These are phyloP conservation scores for Erodium trifolium DNA, from an alignment of 441 rosid genomes.

Conservation along the genomic window DNA sequence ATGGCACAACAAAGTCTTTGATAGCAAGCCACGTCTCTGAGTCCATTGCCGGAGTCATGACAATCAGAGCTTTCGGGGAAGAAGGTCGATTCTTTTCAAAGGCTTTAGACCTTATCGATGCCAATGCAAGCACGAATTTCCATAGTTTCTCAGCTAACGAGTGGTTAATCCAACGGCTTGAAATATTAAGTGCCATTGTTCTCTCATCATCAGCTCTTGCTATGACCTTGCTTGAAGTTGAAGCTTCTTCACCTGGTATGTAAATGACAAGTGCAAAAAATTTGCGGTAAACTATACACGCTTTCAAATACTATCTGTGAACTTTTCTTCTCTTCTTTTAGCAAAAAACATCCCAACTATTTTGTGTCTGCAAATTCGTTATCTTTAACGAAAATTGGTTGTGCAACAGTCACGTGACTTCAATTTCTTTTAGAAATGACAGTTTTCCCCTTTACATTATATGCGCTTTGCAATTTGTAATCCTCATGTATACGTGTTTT, in stretches of 20 bases:
- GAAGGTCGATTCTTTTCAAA: slow-evolving; percentile 74
- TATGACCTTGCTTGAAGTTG: slow-evolving; percentile 84
- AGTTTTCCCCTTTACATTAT: too few species aligned
- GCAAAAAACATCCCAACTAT: too few species aligned
- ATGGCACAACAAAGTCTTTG: slow-evolving; percentile 78
- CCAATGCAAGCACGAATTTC: slow-evolving; percentile 82
- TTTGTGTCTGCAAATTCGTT: too few species aligned
- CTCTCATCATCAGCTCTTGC: slow-evolving; percentile 77
- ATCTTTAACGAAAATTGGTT: too few species aligned
- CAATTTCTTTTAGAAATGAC: too few species aligned
- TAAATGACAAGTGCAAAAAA: neutral
- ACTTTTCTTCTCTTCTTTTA: too few species aligned
- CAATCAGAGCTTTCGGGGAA: slow-evolving; percentile 77
- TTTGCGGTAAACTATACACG: too few species aligned
- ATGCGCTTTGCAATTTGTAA: too few species aligned
- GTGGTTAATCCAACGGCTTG: slow-evolving; percentile 84
- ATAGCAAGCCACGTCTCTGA: slow-evolving; percentile 89
- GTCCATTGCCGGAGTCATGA: slow-evolving; percentile 76
- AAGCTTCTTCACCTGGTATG: slow-evolving; percentile 74
- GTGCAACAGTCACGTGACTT: too few species aligned
- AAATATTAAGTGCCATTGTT: slow-evolving; percentile 59
- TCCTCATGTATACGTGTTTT: too few species aligned
- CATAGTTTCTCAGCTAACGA: slow-evolving; percentile 82
- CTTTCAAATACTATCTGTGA: too few species aligned
- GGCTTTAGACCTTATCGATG: slow-evolving; percentile 58